Conservation (phyloP, 2,329 filamentous ascomycete species). For the Botrytis paeoniae region DNA sequence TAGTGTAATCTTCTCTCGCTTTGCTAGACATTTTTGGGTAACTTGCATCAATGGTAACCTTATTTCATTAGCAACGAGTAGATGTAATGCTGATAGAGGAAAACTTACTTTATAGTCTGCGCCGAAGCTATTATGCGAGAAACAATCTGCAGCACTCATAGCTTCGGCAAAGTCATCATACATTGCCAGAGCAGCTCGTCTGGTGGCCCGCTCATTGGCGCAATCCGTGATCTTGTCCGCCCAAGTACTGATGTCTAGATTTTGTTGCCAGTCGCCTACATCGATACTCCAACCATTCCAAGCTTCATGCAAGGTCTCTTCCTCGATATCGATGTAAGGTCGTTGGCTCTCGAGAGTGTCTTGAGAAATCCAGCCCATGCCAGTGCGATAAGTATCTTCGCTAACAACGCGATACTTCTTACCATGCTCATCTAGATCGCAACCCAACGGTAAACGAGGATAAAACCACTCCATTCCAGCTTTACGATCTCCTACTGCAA, state of each 20-base stretch:
- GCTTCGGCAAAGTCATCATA: constrained; percentile 55
- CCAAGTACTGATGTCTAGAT: constrained; percentile 43
- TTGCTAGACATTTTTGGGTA: constrained; percentile 42
- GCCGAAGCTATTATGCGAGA: constrained; percentile 36
- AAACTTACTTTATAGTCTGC: constrained; percentile 30
- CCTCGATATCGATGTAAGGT: constrained; percentile 48
- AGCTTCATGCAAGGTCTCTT: constrained; percentile 61
- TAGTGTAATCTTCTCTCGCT: constrained; percentile 52
- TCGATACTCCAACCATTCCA: constrained; percentile 69
- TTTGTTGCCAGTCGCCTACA: constrained; percentile 54
- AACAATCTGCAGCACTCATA: constrained; percentile 65
- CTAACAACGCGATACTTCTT: constrained; percentile 76
- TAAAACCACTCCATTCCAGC: constrained; percentile 90
- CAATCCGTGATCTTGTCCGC: constrained; percentile 34
- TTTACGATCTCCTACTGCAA: constrained; percentile 84
- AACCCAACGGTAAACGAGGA: constrained; percentile 69
- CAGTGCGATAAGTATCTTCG: constrained; percentile 69
- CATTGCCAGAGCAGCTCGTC: constrained; percentile 44
- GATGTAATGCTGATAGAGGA: background rate
- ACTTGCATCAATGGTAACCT: constrained; percentile 33
- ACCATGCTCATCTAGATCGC: constrained; percentile 64
- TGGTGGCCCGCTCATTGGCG: constrained; percentile 24
- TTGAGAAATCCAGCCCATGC: constrained; percentile 74
- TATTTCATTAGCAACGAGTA: constrained; percentile 17
- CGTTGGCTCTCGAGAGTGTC: constrained; percentile 49